Evolutionary conservation across 139 green algal genomes (phyloP), one percentile per base, ranked within the genome.

Genomic region (Picochlorum sp.): DNA sequence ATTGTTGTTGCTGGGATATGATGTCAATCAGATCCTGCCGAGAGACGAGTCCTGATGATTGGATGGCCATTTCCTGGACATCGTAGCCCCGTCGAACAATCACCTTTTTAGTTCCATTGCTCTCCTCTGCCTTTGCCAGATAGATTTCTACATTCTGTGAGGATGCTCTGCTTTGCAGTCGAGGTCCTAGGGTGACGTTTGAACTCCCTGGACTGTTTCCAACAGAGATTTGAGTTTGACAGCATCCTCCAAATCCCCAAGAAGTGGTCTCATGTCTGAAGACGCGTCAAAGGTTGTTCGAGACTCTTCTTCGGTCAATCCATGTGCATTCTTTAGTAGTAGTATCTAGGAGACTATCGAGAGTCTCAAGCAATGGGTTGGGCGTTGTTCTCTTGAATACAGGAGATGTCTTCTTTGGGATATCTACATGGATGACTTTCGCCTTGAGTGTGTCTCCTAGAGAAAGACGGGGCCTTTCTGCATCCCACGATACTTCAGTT

Each of bases 191-290:
- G 4, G 15, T 37, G 2, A 59, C 66, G 0, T 18, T 8, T n/a
- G 20, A 23, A 77, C 57, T 34, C 65, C 47, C 10, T 44, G 24
- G 16, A n/a, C 9, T 16, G 18, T 15, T 32, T n/a, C 9, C 23
- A 73, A 37, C 16, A 64, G 34, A 20, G 61, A 55, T 6, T 15
- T 37, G 26, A 79, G 73, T 6, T 54, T 49, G 1, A 30, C 68
- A n/a, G 60, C 69, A 57, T 65, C 69, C 6, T 60, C 21, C 20
- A 79, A 49, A 50, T 73, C 69, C 4, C 70, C 73, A 57, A 78
- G 63, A 49, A n/a, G 5, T 6, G 20, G 16, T 10, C 61, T 55
- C 73, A 74, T 45, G 57, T 78, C 71, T 6, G 34, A 23, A 23
- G 23, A 20, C 2, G 30, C 55, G 16, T 24, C 45, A 28, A 63